phyloP scores from a whole-genome alignment of 2,329 filamentous ascomycete genomes.

The Juglanconis oblonga region DNA sequence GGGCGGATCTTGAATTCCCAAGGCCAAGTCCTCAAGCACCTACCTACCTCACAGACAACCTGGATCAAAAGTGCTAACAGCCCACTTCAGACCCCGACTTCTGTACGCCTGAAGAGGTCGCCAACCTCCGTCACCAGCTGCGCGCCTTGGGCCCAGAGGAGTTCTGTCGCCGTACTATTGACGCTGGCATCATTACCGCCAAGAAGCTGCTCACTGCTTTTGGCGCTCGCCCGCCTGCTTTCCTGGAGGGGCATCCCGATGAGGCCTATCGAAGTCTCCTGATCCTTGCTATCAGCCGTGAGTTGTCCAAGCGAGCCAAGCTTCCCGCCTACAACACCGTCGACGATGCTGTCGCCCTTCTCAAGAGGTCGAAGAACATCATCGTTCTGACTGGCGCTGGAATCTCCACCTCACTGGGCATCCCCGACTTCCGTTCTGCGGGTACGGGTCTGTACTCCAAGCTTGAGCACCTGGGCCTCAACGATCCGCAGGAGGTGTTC shows the following conservation, averaged over 20 bases:
- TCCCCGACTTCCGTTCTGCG: constrained; percentile 94
- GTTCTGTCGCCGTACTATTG: constrained; percentile 72
- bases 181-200: constrained; percentile 66
- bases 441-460: constrained; percentile 88
- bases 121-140: constrained; percentile 65
- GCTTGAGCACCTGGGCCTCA: constrained; percentile 71
- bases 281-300: constrained; percentile 72
- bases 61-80: constrained; percentile 2
- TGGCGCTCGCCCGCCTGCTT: constrained; percentile 69
- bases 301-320: constrained; percentile 79
- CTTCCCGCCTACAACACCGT: constrained; percentile 77
- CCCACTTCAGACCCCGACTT: constrained; percentile 39
- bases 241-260: constrained; percentile 71
- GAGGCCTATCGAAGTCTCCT: constrained; percentile 73
- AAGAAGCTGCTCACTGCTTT: constrained; percentile 87
- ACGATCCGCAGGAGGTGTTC: constrained; percentile 92
- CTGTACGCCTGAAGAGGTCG: constrained; percentile 68
- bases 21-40: not conserved
- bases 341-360: constrained; percentile 78
- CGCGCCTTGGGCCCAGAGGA: constrained; percentile 73
- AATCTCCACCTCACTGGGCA: constrained; percentile 93
- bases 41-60: too few species aligned
- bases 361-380: constrained; percentile 75
- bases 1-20: constrained; percentile 13
- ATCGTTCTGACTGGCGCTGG: constrained; percentile 93